A percentile compares a stretch with the other conserved stretches of the same genome.
Evolutionary conservation across 768 basidiomycete genomes (phyloP).

Genomic region (Tylopilus balloui): DNA sequence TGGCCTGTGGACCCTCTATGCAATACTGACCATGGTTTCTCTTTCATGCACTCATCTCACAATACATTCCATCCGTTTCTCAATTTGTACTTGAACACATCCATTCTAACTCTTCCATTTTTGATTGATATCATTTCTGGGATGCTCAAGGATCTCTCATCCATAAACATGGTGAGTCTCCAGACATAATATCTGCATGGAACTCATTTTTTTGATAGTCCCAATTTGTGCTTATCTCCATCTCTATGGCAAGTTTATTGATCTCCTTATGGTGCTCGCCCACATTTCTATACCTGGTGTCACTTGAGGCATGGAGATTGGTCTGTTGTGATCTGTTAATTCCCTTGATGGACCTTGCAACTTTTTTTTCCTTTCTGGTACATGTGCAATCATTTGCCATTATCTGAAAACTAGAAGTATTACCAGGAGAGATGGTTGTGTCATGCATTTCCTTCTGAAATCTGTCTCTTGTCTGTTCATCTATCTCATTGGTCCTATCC

Average conservation of each 20-base stretch:
- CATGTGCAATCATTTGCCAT: neutral
- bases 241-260: neutral
- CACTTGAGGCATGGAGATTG: neutral
- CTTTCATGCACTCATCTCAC: neutral
- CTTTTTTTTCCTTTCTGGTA: neutral
- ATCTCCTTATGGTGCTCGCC: neutral
- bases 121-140: neutral
- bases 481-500: neutral
- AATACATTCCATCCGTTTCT: neutral
- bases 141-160: neutral
- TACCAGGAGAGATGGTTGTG: neutral
- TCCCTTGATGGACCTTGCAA: neutral
- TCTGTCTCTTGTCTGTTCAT: neutral
- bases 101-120: neutral
- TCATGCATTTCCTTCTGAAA: neutral
- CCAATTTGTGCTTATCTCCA: neutral
- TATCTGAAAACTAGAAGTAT: neutral
- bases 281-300: neutral
- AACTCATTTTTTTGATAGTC: neutral
- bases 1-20: neutral
- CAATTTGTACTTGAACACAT: neutral
- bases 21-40: neutral
- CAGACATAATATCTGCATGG: neutral
- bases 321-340: neutral
- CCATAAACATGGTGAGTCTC: neutral